These are phyloP conservation scores for Royoungia palumana DNA, from an alignment of 768 basidiomycete genomes.

Conservation along the genomic window DNA sequence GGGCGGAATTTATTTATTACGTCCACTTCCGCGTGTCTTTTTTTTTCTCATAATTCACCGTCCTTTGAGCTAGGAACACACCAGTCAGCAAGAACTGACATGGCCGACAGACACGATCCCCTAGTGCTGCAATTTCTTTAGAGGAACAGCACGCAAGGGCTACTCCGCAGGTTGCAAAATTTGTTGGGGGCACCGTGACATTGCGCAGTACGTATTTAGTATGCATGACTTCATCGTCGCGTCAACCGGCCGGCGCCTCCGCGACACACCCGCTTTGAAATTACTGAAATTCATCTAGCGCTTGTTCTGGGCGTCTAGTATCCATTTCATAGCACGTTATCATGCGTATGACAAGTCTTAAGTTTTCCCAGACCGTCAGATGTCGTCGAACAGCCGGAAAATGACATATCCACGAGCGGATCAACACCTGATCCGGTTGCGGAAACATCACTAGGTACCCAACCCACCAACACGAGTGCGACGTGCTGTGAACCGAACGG, in stretches of 20 bases:
- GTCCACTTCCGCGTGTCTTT: too few relatives aligned
- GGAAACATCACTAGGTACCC: constrained; percentile 42
- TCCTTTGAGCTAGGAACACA: neutral
- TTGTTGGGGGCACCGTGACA: constrained; percentile 21
- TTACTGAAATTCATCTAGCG: neutral
- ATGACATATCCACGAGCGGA: constrained; percentile 32
- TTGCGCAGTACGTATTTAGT: neutral
- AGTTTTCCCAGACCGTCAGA: constrained; percentile 35
- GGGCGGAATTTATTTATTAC: neutral
- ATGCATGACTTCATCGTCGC: neutral
- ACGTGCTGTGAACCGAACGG: constrained; percentile 67
- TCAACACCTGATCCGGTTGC: neutral
- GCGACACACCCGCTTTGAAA: too few relatives aligned
- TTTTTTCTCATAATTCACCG: neutral
- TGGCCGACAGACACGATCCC: neutral
- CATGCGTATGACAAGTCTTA: too few relatives aligned
- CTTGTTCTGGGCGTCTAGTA: neutral
- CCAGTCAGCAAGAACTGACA: neutral
- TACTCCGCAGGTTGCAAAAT: constrained; percentile 7
- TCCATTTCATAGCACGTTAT: too few relatives aligned
- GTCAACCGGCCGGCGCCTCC: neutral
- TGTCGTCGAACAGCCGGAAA: constrained; percentile 38
- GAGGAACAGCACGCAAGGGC: neutral
- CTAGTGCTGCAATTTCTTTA: neutral
- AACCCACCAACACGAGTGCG: constrained; percentile 53